Base-by-base conservation (phyloP, 2,329 filamentous ascomycete species). In the Pyrenochaeta sp. region DNA sequence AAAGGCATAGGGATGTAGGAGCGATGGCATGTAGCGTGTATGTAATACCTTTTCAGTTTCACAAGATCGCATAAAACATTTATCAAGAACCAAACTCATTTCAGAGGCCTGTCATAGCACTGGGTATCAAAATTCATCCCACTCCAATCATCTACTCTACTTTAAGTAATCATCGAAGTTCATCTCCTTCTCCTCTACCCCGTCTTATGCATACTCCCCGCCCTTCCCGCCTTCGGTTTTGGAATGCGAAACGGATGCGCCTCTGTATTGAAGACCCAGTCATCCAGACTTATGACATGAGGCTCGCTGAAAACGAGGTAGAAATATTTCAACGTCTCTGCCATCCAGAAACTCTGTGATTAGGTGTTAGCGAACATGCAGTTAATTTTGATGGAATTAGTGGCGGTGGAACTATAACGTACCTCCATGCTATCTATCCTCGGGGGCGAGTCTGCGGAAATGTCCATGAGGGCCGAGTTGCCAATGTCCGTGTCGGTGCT, bases 301-400 rank as follows among this genome's bases (percentile, higher is more conserved):
- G 72, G 71, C 31, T 76, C 71, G 41, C 71, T 74, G 53, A 78
- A 78, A 6, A 74, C 60, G 11, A 78, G 61, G 48, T 76, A 78
- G 46, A 78, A 78, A 48, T 78, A 79, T 54, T 79, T 79, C 34
- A 79, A 57, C 37, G 76, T 78, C 58, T 77, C 75, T 1, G 74
- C 75, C 69, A 76, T 67, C 75, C 75, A 79, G 57, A 77, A 78
- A 43, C 70, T 75, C 68, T 71, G 47, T 27, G 13, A 13, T 22
- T 11, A 3, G 7, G 13, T 24, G 28, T 66, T 44, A 63, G 45
- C 34, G 34, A 13, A 3, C n/a, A n/a, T n/a, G n/a, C n/a, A n/a
- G n/a, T n/a, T n/a, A n/a, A n/a, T n/a, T n/a, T n/a, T n/a, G n/a
- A n/a, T n/a, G n/a, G n/a, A n/a, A n/a, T n/a, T n/a, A n/a, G n/a